These are phyloP conservation scores for Glarea lozoyensis DNA, from an alignment of 495 filamentous ascomycete species.

Conservation along the genomic window DNA sequence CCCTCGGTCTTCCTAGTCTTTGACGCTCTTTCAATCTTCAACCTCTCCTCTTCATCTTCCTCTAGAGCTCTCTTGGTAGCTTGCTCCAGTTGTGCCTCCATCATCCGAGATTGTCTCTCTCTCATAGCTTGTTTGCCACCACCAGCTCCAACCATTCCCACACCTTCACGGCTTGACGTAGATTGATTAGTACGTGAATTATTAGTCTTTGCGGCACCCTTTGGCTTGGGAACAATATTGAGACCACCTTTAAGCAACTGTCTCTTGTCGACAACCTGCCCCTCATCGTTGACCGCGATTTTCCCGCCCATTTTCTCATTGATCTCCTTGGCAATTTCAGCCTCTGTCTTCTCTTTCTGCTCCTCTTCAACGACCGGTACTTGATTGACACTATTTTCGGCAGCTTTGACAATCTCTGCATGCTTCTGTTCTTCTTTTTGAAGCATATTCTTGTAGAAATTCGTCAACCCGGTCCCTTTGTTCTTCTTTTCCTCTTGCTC, in stretches of 20 bases:
- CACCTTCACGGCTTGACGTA: constrained; percentile 22
- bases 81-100: constrained; percentile 73
- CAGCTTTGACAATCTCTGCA: constrained; percentile 55
- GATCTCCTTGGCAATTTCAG: constrained; percentile 64
- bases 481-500: constrained; percentile 59
- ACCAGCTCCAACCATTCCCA: constrained; percentile 36
- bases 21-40: constrained; percentile 59
- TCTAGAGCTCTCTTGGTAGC: constrained; percentile 62
- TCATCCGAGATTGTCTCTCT: constrained; percentile 78
- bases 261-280: constrained; percentile 88
- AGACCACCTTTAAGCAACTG: constrained; percentile 82
- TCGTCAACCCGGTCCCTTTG: constrained; percentile 68
- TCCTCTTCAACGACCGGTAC: constrained; percentile 35
- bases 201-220: constrained; percentile 26
- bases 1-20: constrained; percentile 66
- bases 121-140: constrained; percentile 54
- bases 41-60: constrained; percentile 62
- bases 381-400: constrained; percentile 54
- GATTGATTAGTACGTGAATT: constrained; percentile 23
- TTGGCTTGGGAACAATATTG: constrained; percentile 59
- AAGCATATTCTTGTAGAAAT: constrained; percentile 78
- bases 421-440: constrained; percentile 70
- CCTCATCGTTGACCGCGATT: constrained; percentile 83
- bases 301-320: constrained; percentile 55
- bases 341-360: constrained; percentile 55